These are phyloP conservation scores for Microthyrium microscopicum DNA, from an alignment of 2,329 filamentous ascomycete genomes.

Conservation along the genomic window DNA sequence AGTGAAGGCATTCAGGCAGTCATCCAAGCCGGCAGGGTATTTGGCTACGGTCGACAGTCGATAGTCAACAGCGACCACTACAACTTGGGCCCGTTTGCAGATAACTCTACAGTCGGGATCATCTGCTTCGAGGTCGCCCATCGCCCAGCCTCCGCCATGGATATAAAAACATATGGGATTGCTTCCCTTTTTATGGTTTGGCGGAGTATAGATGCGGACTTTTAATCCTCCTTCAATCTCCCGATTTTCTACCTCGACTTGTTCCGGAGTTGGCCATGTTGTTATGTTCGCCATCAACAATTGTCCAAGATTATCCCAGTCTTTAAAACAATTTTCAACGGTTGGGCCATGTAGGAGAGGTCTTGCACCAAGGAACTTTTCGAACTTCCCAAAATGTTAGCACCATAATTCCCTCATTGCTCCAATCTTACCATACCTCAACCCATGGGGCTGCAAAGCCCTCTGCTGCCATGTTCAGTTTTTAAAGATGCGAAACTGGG, in stretches of 20 bases:
- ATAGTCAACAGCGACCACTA: slow-evolving; percentile 21
- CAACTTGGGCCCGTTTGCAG: slow-evolving; percentile 13
- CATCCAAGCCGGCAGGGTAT: slow-evolving; percentile 18
- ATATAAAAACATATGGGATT: slow-evolving; percentile 20
- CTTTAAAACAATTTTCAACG: slow-evolving; percentile 12
- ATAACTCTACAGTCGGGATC: slow-evolving; percentile 16
- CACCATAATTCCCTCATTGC: slow-evolving; percentile 1
- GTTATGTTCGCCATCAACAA: slow-evolving; percentile 14
- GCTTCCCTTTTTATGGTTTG: slow-evolving; percentile 13
- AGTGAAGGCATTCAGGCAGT: slow-evolving; percentile 18
- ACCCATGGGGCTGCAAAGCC: slow-evolving; percentile 9
- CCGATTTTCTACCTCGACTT: slow-evolving; percentile 17
- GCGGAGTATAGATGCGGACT: slow-evolving; percentile 20
- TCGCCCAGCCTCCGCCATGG: slow-evolving; percentile 22
- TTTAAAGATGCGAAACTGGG: no score
- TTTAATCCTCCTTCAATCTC: slow-evolving; percentile 15
- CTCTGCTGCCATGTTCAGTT: slow-evolving; percentile 6
- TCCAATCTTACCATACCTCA: slow-evolving; percentile 6
- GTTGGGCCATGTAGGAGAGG: slow-evolving; percentile 13
- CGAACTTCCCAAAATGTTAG: slow-evolving; percentile 8
- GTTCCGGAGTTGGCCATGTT: slow-evolving; percentile 17
- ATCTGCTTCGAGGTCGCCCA: slow-evolving; percentile 20
- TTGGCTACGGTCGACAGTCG: slow-evolving; percentile 19
- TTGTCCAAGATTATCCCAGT: slow-evolving; percentile 11
- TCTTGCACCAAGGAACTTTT: slow-evolving; percentile 17